These are phyloP conservation scores for Orbilia blumenaviensis DNA, from an alignment of 2,329 filamentous ascomycete species.

Conservation along the genomic window DNA sequence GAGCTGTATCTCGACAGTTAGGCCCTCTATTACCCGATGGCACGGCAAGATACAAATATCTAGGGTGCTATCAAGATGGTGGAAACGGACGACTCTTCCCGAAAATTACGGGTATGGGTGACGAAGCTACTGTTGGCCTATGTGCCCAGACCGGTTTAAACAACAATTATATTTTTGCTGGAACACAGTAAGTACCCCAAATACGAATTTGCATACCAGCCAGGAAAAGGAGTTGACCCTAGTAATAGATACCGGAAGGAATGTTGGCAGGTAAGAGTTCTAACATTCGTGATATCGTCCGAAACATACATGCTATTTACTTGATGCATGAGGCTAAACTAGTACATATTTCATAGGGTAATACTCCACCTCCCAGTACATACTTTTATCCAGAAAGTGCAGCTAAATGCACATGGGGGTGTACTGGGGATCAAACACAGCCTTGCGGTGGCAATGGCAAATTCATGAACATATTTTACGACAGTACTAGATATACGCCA, in stretches of 20 bases:
- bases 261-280: conserved; percentile 26
- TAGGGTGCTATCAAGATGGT: conserved; percentile 62
- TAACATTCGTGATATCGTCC: too few relatives aligned
- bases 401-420: conserved; percentile 59
- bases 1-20: conserved; percentile 59
- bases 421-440: conserved; percentile 58
- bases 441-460: conserved; percentile 59
- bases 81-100: conserved; percentile 59
- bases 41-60: conserved; percentile 58
- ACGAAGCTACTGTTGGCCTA: conserved; percentile 60
- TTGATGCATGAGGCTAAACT: not conserved
- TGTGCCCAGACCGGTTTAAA: conserved; percentile 59
- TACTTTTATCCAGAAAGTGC: conserved; percentile 52
- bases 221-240: conserved; percentile 11
- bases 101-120: conserved; percentile 58
- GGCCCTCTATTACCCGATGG: conserved; percentile 60
- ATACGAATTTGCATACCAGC: not conserved
- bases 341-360: conserved; percentile 53
- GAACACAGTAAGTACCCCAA: conserved; percentile 57
- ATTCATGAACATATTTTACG: conserved; percentile 57
- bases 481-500: conserved; percentile 28
- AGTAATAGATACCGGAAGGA: conserved; percentile 55
- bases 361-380: conserved; percentile 50
- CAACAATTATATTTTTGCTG: conserved; percentile 60
- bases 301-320: too few relatives aligned